Base-by-base conservation (phyloP, 2,329 filamentous ascomycete genomes). In the Hymenoscyphus infarciens region DNA sequence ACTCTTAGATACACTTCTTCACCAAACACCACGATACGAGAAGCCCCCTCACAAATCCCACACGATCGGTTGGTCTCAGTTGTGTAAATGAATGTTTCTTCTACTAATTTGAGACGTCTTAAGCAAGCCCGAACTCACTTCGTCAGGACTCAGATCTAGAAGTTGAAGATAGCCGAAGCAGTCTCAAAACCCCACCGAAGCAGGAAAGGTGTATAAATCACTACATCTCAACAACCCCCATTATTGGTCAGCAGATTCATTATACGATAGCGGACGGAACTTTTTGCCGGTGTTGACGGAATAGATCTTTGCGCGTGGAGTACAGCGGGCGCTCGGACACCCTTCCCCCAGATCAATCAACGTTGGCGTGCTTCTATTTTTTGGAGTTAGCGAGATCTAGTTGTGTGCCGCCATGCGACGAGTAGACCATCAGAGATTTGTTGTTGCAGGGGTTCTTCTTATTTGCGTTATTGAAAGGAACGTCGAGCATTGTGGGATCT, bases 201-300 rank as follows among this genome's bases (percentile, higher is more conserved):
- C 19, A 11, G 19, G 45, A 52, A 52, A 52, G 10, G 19, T 6
- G 45, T 10, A 22, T 45, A 22, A 49, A 11, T 22, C 19, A 49
- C 8, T 49, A 49, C 42, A 49, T 49, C 42, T 49, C 22, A 19
- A 49, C 42, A 49, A 49, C 42, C 42, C 42, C 42, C 42, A 49
- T 22, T 49, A 49, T 22, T 8, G 25, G n/a, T 22, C 19, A 49
- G 7, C 8, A 22, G n/a, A 49, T 22, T 49, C 42, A 49, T 49
- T 22, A 22, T 25, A 49, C 19, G n/a, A 49, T 49, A 49, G 19
- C 42, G 42, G 42, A 49, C 42, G 42, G 42, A 11, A 49, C 42
- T 22, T 1, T 16, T 38, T 38, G 35, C 35, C 35, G 35, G 11
- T 38, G 35, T 38, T 49, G 19, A 49, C 25, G 25, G 25, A 27